Percentiles rank a stretch among this genome's conserved stretches.
These are phyloP conservation scores for Pseudopyrenochaeta lycopersici DNA, from an alignment of 2,329 filamentous ascomycete genomes.

Conservation along the genomic window DNA sequence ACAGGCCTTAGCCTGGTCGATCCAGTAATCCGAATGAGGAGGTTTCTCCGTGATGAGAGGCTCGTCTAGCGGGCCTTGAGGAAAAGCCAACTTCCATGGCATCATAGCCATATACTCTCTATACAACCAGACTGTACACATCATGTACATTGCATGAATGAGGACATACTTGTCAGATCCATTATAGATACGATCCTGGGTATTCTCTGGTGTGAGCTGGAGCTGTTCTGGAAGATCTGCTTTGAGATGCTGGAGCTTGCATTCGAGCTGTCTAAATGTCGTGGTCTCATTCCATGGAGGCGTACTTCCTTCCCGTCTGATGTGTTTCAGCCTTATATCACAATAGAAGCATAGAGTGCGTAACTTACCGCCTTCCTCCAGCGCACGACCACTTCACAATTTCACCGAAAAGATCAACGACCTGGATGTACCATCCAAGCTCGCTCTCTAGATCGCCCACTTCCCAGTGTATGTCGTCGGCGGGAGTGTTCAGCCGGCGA, in stretches of 20 bases:
- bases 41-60: conserved; percentile 38
- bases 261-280: conserved; percentile 63
- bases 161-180: conserved; percentile 71
- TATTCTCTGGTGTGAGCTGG: conserved; percentile 68
- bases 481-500: background rate
- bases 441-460: conserved; percentile 59
- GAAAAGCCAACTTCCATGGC: conserved; percentile 62
- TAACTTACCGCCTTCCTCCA: conserved; percentile 62
- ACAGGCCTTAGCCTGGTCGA: conserved; percentile 67
- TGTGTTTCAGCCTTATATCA: conserved; percentile 10
- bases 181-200: conserved; percentile 71
- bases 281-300: conserved; percentile 69
- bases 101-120: conserved; percentile 74
- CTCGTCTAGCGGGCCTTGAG: conserved; percentile 66
- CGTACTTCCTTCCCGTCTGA: conserved; percentile 51
- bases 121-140: conserved; percentile 74
- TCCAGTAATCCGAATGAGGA: conserved; percentile 63
- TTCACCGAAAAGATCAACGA: conserved; percentile 64
- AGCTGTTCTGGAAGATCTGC: conserved; percentile 64
- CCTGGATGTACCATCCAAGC: conserved; percentile 61
- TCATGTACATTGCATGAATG: conserved; percentile 71
- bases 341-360: background rate
- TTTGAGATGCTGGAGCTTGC: conserved; percentile 64
- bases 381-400: conserved; percentile 67
- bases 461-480: conserved; percentile 61